Evolutionary conservation across 805 yeast species (phyloP).

Genomic region (Isabelozyma gotoi): DNA sequence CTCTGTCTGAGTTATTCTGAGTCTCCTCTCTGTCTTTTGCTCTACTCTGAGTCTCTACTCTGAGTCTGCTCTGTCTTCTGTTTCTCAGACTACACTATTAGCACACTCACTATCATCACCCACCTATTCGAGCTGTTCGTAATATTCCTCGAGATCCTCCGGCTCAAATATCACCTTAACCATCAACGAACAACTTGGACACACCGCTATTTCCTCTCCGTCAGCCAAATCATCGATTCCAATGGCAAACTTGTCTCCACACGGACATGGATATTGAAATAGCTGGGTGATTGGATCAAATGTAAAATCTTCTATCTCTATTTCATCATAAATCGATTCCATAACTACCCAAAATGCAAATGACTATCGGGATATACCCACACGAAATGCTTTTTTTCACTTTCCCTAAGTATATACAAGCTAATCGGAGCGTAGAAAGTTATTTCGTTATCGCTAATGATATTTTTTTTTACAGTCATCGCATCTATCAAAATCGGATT

Average conservation of each 20-base stretch:
- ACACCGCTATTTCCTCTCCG: constrained; percentile 92
- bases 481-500: background rate
- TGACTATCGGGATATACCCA: background rate
- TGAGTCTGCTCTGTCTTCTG: too few relatives aligned
- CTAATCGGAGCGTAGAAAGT: background rate
- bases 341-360: constrained; percentile 31
- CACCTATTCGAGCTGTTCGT: constrained; percentile 15
- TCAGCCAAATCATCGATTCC: constrained; percentile 80
- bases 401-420: background rate
- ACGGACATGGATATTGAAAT: constrained; percentile 95
- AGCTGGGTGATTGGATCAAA: constrained; percentile 80
- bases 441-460: background rate
- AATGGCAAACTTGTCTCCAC: constrained; percentile 93
- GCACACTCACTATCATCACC: too few relatives aligned
- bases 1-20: too few relatives aligned
- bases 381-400: too few relatives aligned
- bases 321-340: constrained; percentile 82
- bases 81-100: too few relatives aligned
- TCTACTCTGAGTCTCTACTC: too few relatives aligned
- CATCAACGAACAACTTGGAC: constrained; percentile 95
- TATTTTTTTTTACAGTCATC: background rate
- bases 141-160: constrained; percentile 50
- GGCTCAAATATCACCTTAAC: constrained; percentile 86
- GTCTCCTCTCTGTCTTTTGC: too few relatives aligned
- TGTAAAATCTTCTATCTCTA: constrained; percentile 95